Conservation (phyloP, 228 moss, liverwort and hornwort genomes). For the Sphagnum fallax region DNA sequence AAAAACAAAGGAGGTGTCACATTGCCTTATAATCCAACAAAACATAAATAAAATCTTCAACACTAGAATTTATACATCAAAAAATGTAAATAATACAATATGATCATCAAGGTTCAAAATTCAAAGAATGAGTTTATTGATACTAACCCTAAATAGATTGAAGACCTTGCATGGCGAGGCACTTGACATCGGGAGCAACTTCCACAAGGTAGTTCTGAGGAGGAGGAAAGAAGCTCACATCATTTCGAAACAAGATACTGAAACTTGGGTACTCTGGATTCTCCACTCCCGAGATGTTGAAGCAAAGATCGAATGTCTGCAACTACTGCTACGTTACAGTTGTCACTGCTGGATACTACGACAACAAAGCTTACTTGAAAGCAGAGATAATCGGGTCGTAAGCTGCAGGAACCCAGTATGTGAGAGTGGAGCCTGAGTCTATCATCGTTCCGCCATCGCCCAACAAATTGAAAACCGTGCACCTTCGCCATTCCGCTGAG, state of each 20-base stretch:
- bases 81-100: too few species aligned
- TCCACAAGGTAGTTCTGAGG: conserved; percentile 60
- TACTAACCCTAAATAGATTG: too few species aligned
- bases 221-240: conserved; percentile 50
- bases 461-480: conserved; percentile 14
- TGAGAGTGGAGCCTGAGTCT: conserved; percentile 76
- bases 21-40: too few species aligned
- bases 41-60: too few species aligned
- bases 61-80: too few species aligned
- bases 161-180: conserved; percentile 60
- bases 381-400: conserved; percentile 40
- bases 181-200: conserved; percentile 37
- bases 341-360: conserved; percentile 31
- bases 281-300: conserved; percentile 30
- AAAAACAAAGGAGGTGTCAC: too few species aligned
- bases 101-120: too few species aligned
- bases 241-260: conserved; percentile 35
- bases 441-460: conserved; percentile 60
- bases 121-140: too few species aligned
- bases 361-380: conserved; percentile 19
- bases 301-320: conserved; percentile 61
- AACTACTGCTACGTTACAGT: neutral
- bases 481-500: too few species aligned
- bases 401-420: conserved; percentile 43
- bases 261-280: conserved; percentile 34